phyloP scores from a whole-genome alignment of 495 filamentous ascomycete genomes.

The Xylaria acuta region DNA sequence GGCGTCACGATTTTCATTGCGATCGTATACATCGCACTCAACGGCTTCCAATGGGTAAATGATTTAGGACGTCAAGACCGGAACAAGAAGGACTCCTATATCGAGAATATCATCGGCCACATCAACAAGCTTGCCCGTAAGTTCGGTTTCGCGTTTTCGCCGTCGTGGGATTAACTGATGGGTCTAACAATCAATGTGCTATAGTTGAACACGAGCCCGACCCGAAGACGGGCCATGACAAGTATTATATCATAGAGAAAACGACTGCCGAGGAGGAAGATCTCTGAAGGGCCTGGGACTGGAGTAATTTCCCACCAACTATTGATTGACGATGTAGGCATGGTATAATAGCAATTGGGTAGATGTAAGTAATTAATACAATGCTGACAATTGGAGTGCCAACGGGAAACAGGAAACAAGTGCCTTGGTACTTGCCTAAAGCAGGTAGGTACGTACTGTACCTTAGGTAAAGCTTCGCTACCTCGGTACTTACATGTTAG shows the following conservation, averaged over 20 bases:
- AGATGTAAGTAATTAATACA: neutral
- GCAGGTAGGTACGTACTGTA: no score
- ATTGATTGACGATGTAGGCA: neutral
- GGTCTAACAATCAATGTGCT: constrained; percentile 36
- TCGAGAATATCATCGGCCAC: constrained; percentile 81
- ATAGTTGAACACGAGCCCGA: constrained; percentile 68
- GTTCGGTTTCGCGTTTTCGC: constrained; percentile 7
- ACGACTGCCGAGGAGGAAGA: constrained; percentile 72
- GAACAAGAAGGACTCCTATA: constrained; percentile 72
- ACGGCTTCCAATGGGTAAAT: constrained; percentile 71
- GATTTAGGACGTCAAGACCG: constrained; percentile 80
- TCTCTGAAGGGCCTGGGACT: constrained; percentile 23
- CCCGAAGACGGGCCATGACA: constrained; percentile 60
- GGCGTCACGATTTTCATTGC: constrained; percentile 80
- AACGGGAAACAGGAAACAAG: no score
- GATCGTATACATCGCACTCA: constrained; percentile 77
- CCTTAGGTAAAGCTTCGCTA: no score
- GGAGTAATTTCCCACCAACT: neutral
- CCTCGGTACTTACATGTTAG: neutral
- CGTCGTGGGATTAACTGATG: neutral
- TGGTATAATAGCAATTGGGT: neutral
- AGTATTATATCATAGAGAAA: constrained; percentile 67
- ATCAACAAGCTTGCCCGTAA: constrained; percentile 64
- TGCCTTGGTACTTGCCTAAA: no score
- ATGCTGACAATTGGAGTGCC: neutral